Percentiles rank a stretch among this genome's conserved stretches.
Conservation (phyloP, 345 rosid genomes). For the Eutrema yunnanense region DNA sequence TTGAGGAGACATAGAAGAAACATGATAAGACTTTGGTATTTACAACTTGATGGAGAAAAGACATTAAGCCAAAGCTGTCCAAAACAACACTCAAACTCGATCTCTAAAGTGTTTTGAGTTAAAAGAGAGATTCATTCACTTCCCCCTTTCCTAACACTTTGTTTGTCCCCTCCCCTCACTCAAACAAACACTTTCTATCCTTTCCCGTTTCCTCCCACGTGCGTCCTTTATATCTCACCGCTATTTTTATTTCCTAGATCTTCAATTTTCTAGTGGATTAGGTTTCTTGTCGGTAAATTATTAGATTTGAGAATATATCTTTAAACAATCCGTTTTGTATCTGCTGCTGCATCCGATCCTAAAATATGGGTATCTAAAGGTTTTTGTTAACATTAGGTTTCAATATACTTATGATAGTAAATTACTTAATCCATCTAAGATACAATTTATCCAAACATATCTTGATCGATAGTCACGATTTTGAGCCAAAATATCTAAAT, state of each 20-base stretch:
- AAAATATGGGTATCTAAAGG: too few relatives aligned
- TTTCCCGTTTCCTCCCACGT: conserved; percentile 16
- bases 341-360: background rate
- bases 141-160: conserved; percentile 14
- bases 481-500: too few relatives aligned
- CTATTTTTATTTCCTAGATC: background rate
- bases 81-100: background rate
- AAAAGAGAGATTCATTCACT: conserved; percentile 18
- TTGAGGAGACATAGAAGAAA: conserved; percentile 26
- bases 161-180: background rate
- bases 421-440: too few relatives aligned
- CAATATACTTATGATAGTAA: background rate
- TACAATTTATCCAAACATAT: too few relatives aligned
- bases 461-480: too few relatives aligned
- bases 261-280: conserved; percentile 6
- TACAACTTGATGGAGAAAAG: conserved; percentile 19
- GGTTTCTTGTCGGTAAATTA: conserved; percentile 20
- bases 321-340: conserved; percentile 9
- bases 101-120: conserved; percentile 2
- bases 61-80: conserved; percentile 16
- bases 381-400: background rate
- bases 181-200: conserved; percentile 13
- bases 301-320: background rate
- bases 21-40: conserved; percentile 23
- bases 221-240: conserved; percentile 10